Conservation (phyloP, 2,329 filamentous ascomycete species). For the Atkinsonella hypoxylon region DNA sequence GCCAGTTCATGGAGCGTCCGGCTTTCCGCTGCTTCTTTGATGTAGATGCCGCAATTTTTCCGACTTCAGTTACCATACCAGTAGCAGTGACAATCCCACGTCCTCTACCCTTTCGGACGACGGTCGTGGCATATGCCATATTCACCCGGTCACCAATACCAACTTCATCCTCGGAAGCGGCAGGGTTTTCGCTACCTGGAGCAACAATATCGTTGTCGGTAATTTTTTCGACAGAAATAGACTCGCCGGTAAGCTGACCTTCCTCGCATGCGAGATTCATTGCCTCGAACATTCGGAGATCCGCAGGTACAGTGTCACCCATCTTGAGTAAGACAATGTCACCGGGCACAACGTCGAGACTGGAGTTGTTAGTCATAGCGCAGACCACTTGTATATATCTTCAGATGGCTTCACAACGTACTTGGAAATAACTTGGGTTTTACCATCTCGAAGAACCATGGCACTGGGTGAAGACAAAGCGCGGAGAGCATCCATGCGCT, state of each 20-base stretch:
- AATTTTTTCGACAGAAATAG: conserved; percentile 57
- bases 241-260: conserved; percentile 65
- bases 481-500: conserved; percentile 53
- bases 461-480: conserved; percentile 52
- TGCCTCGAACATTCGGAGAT: conserved; percentile 55
- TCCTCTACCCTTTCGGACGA: conserved; percentile 60
- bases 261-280: conserved; percentile 77
- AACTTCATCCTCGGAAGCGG: conserved; percentile 35
- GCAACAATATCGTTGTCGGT: conserved; percentile 34
- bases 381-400: neutral
- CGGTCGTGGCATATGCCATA: conserved; percentile 63
- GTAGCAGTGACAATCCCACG: conserved; percentile 62
- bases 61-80: conserved; percentile 60
- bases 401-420: conserved; percentile 21
- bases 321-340: conserved; percentile 57
- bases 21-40: conserved; percentile 43
- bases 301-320: conserved; percentile 64
- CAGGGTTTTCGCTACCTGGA: conserved; percentile 33
- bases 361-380: conserved; percentile 17
- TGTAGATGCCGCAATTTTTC: conserved; percentile 51
- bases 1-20: conserved; percentile 38
- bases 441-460: conserved; percentile 48
- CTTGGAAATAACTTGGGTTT: conserved; percentile 45
- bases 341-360: conserved; percentile 55
- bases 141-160: conserved; percentile 63